Base-by-base conservation (phyloP, 305 asterid species). In the Solanum aculeatissimum region DNA sequence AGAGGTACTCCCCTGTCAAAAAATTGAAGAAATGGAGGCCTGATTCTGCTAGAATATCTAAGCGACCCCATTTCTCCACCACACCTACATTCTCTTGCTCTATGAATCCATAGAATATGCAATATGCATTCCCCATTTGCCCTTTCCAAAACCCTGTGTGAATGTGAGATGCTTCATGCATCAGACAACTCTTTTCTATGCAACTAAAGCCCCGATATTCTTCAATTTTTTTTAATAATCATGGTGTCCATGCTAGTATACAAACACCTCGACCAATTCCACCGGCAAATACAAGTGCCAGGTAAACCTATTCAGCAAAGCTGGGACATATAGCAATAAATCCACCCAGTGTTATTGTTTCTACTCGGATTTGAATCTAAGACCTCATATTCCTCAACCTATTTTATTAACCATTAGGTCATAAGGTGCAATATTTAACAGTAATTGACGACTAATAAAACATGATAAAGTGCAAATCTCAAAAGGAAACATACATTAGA, bases 81-180 rank as follows among this genome's bases (percentile, higher is more conserved):
- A 95, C 92, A 51, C 97, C 96, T 7, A 92, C 43, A 91, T 91
- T 91, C 55, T 97, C 97, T 88, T 95, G 97, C 75, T 80, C 95
- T 9, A 95, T 84, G 90, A 98, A 95, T 71, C 92, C 98, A 83
- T 89, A 90, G 5, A 91, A 80, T 14, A 84, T 9, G 78, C 96
- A 91, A 77, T 72, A 71, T 0, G 88, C 53, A 75, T 93, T 93
- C 75, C 94, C 98, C 94, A 95, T 95, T 32, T 62, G 0, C 69
- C 38, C 16, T n/a, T n/a, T 7, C 66, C 68, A 6, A 0, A n/a
- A 57, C 27, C 63, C 6, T 57, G 4, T 2, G 6, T 9, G 25
- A 57, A 57, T n/a, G 2, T 14, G 1, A 12, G 27, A n/a, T n/a
- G 27, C 63, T n/a, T 57, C 63, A 3, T 57, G 63, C 63, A 0